A percentile compares a stretch with the other conserved stretches of the same genome.
Evolutionary conservation across 176 grass and related monocot species (phyloP).

Genomic region (Hsuehochloa calcarea): DNA sequence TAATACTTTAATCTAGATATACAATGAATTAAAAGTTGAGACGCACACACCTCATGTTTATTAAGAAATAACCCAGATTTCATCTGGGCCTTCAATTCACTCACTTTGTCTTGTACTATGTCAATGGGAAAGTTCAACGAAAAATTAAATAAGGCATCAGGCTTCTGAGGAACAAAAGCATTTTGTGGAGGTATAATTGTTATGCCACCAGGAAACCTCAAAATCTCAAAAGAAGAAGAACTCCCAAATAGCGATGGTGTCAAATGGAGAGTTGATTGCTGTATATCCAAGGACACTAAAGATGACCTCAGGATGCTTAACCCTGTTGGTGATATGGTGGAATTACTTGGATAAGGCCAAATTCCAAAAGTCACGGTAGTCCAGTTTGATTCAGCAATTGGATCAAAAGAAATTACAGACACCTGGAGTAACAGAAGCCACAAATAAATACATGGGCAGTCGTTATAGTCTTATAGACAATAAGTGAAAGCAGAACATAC

Average conservation of each 20-base stretch:
- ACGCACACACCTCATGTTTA: constrained; percentile 53
- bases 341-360: constrained; percentile 71
- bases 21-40: constrained; percentile 14
- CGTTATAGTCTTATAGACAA: neutral
- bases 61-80: constrained; percentile 59
- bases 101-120: constrained; percentile 48
- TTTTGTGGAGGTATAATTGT: constrained; percentile 72
- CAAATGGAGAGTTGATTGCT: constrained; percentile 64
- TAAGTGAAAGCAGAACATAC: constrained; percentile 37
- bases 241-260: constrained; percentile 72
- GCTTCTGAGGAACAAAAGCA: constrained; percentile 69
- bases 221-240: constrained; percentile 61
- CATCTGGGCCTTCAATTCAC: constrained; percentile 75
- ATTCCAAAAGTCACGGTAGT: constrained; percentile 62
- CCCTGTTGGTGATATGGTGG: constrained; percentile 53
- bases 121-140: constrained; percentile 66
- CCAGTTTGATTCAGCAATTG: constrained; percentile 57
- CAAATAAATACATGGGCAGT: neutral
- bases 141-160: constrained; percentile 66
- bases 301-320: constrained; percentile 66
- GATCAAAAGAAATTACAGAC: constrained; percentile 55
- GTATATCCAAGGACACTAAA: constrained; percentile 58
- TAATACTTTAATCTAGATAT: constrained; percentile 1
- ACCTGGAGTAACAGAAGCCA: constrained; percentile 47
- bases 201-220: constrained; percentile 73